These are phyloP conservation scores for Penicillium concentricum DNA, from an alignment of 2,329 filamentous ascomycete genomes.

Conservation along the genomic window DNA sequence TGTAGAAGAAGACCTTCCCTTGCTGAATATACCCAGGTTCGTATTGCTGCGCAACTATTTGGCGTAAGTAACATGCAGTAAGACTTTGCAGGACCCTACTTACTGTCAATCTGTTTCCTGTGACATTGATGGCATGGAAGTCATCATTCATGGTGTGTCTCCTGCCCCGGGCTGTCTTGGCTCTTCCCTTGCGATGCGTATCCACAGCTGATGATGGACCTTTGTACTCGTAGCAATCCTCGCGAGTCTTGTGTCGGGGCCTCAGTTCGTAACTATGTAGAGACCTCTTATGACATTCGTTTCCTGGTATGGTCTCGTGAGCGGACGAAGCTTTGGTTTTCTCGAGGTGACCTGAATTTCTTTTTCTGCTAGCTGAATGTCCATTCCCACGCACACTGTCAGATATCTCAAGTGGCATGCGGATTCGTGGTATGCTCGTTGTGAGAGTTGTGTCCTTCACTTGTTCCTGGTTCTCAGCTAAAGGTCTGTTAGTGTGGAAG, in stretches of 20 bases:
- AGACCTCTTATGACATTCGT: neutral
- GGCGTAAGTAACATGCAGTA: neutral
- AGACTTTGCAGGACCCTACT: constrained; percentile 10
- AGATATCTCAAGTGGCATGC: neutral
- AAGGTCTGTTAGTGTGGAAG: neutral
- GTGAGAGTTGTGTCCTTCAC: too few relatives aligned
- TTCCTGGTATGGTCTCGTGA: neutral
- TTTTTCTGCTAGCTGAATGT: neutral
- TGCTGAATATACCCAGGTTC: constrained; percentile 37
- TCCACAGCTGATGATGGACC: constrained; percentile 1
- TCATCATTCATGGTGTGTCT: constrained; percentile 51
- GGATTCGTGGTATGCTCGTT: neutral
- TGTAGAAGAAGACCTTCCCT: constrained; percentile 36
- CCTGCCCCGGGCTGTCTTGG: constrained; percentile 26
- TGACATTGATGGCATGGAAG: constrained; percentile 57
- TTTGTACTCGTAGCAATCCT: constrained; percentile 56
- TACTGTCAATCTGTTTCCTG: constrained; percentile 55
- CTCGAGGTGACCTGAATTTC: neutral
- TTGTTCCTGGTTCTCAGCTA: neutral
- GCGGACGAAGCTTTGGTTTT: neutral
- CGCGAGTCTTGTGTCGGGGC: constrained; percentile 56
- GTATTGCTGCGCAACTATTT: constrained; percentile 24
- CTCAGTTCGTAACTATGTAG: constrained; percentile 48
- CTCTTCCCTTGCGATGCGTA: constrained; percentile 16
- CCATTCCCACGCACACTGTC: neutral